phyloP scores from a whole-genome alignment of 2,329 filamentous ascomycete species.

The Esteya vermicola region DNA sequence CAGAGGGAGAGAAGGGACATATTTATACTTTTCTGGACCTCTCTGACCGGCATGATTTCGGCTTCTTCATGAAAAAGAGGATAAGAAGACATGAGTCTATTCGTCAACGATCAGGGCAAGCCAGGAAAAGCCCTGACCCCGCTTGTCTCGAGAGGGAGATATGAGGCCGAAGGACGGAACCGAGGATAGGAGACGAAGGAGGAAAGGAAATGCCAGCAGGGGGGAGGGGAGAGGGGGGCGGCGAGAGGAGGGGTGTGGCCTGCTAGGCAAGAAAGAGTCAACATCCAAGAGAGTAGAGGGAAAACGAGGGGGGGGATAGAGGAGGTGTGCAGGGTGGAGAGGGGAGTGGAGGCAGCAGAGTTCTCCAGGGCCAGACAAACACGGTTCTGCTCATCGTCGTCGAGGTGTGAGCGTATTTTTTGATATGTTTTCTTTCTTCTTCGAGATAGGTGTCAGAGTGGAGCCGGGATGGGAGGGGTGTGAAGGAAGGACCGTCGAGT shows the following conservation, averaged over 20 bases:
- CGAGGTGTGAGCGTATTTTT: not conserved
- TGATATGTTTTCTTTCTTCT: not conserved
- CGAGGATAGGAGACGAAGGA: slow-evolving; percentile 7
- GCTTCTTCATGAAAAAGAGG: slow-evolving; percentile 20
- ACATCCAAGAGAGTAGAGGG: not conserved
- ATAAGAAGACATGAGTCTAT: slow-evolving; percentile 29
- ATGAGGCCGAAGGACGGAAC: slow-evolving; percentile 16
- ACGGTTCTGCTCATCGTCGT: not conserved
- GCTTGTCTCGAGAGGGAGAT: slow-evolving; percentile 18
- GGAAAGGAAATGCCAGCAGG: not conserved
- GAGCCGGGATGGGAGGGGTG: too few species aligned
- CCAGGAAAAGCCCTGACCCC: slow-evolving; percentile 21
- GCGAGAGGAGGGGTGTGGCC: not conserved
- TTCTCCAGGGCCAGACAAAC: not conserved
- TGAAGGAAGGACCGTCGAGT: too few species aligned
- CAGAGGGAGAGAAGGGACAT: slow-evolving; percentile 32
- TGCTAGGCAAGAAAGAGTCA: too few species aligned
- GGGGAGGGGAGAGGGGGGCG: not conserved
- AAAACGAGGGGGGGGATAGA: not conserved
- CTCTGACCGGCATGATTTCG: slow-evolving; percentile 19
- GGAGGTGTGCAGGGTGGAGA: not conserved
- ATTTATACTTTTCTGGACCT: slow-evolving; percentile 49
- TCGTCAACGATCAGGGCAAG: slow-evolving; percentile 20
- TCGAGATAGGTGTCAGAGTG: too few species aligned
- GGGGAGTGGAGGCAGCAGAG: not conserved